A percentile compares a stretch with the other conserved stretches of the same genome.
Conservation (phyloP, 495 filamentous ascomycete genomes). For the Parathielavia hyrcaniae region DNA sequence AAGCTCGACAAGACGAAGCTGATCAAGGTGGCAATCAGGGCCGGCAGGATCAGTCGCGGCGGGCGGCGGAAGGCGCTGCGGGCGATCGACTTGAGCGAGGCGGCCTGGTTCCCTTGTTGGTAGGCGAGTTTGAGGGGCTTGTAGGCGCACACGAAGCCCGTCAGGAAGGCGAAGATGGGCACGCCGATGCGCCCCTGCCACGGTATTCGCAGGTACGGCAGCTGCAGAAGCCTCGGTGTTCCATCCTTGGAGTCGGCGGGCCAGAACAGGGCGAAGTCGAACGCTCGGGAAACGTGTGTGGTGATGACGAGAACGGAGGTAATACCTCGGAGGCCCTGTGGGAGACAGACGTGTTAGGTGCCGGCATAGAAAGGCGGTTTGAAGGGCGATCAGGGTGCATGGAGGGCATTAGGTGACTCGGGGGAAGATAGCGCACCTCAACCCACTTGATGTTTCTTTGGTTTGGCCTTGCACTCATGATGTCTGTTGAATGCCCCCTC, state of each 20-base stretch:
- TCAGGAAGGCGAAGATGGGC: conserved; percentile 60
- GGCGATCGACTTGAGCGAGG: conserved; percentile 49
- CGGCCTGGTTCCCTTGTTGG: conserved; percentile 47
- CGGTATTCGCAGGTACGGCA: conserved; percentile 55
- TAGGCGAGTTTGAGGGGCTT: conserved; percentile 56
- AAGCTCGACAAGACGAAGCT: conserved; percentile 52
- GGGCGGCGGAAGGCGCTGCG: conserved; percentile 59
- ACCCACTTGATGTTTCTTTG: conserved; percentile 37
- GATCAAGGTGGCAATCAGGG: conserved; percentile 53
- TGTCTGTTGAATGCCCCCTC: conserved; percentile 1
- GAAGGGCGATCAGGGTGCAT: background rate
- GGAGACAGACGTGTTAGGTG: conserved; percentile 8
- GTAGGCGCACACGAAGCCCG: conserved; percentile 61
- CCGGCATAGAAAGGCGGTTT: background rate
- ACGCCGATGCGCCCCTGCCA: conserved; percentile 60
- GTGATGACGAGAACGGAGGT: conserved; percentile 59
- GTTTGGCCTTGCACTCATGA: conserved; percentile 23
- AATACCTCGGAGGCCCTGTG: conserved; percentile 56
- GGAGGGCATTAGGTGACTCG: background rate
- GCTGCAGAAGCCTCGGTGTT: conserved; percentile 49
- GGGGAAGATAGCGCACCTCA: conserved; percentile 24
- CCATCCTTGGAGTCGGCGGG: conserved; percentile 45
- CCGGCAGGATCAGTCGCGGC: conserved; percentile 55
- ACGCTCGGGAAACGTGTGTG: conserved; percentile 56
- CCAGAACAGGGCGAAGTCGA: conserved; percentile 52